Conservation (phyloP, 2,329 filamentous ascomycete species). For the Fusarium illudens region DNA sequence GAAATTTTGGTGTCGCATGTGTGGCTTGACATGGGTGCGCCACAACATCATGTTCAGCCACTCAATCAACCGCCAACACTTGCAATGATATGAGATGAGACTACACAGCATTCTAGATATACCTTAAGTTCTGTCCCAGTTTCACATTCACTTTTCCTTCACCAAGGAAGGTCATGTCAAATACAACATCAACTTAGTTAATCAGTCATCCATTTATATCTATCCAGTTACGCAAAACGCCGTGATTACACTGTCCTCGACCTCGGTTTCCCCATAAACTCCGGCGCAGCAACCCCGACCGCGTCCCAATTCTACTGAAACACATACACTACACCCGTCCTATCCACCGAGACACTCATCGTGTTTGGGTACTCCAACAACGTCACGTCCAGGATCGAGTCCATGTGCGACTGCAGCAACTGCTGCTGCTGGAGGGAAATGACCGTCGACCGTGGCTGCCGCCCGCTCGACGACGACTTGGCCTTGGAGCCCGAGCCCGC, state of each 20-base stretch:
- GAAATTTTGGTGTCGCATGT: conserved; percentile 44
- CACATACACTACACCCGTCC: conserved; percentile 88
- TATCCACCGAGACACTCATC: conserved; percentile 91
- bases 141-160: background rate
- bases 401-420: conserved; percentile 84
- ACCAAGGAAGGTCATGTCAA: background rate
- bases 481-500: conserved; percentile 45
- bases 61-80: background rate
- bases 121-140: background rate
- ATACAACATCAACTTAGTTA: background rate
- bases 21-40: conserved; percentile 28
- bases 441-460: conserved; percentile 78
- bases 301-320: conserved; percentile 59
- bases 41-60: conserved; percentile 22
- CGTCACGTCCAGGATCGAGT: conserved; percentile 88
- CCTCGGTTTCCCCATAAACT: conserved; percentile 12
- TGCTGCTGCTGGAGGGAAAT: conserved; percentile 90
- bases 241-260: conserved; percentile 21
- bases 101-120: no score
- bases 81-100: background rate
- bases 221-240: background rate
- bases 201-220: background rate
- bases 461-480: conserved; percentile 42
- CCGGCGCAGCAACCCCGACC: background rate
- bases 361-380: conserved; percentile 88